phyloP scores from a whole-genome alignment of 1,284 basidiomycete species.

The Pseudozyma pruni region DNA sequence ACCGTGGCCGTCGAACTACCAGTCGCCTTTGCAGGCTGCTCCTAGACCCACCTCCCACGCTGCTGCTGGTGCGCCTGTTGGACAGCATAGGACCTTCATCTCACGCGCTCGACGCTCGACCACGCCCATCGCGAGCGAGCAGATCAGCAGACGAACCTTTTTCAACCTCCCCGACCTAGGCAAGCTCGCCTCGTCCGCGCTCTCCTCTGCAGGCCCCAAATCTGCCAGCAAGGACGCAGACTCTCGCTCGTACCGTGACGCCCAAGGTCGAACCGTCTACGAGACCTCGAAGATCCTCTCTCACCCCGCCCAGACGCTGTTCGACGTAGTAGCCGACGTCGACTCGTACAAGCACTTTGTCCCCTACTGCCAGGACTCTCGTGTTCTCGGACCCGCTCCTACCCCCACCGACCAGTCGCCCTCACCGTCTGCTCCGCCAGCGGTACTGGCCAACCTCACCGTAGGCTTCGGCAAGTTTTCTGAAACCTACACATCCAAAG shows the following conservation, averaged over 20 bases:
- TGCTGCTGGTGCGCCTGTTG: conserved; percentile 5
- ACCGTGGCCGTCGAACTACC: conserved; percentile 12
- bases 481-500: conserved; percentile 87
- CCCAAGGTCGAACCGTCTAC: conserved; percentile 33
- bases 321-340: conserved; percentile 86
- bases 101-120: not conserved
- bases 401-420: not conserved
- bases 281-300: conserved; percentile 27
- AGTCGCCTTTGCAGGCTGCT: conserved; percentile 17
- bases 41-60: conserved; percentile 17
- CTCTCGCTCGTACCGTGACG: conserved; percentile 29
- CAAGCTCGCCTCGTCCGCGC: conserved; percentile 31
- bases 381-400: conserved; percentile 71
- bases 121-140: not conserved
- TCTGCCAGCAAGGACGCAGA: not conserved
- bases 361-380: conserved; percentile 85
- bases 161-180: conserved; percentile 46
- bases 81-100: conserved; percentile 17
- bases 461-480: conserved; percentile 88
- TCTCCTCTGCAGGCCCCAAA: conserved; percentile 11
- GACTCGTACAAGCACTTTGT: conserved; percentile 85
- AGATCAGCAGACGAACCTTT: conserved; percentile 10
- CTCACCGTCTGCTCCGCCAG: not conserved
- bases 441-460: conserved; percentile 78
- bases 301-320: conserved; percentile 74